Base-by-base conservation (phyloP, 345 rosid species). In the Turnera subulata region DNA sequence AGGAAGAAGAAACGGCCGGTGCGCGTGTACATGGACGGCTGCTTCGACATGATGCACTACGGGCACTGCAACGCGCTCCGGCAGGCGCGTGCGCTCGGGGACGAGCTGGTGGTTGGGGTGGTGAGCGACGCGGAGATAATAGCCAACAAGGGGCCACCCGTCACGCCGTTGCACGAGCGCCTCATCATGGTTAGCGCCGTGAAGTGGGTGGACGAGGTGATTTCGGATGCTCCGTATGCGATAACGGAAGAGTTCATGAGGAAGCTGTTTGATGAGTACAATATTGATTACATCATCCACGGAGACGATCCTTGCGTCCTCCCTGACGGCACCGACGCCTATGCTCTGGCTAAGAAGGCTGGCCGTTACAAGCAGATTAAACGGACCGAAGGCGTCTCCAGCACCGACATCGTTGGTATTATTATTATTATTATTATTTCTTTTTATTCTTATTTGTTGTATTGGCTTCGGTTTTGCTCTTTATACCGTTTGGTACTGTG, bases 11-110 rank as follows among this genome's bases (percentile, higher is more conserved):
- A 77, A 75, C 76, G 76, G 75, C 62, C 71, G 5, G 63, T 82
- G 4, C 81, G 94, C 20, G 94, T 83, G 1, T 83, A 86, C 70
- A 86, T 86, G 94, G 94, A 86, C 48, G 94, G 94, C 1, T 83
- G 94, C 59, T 86, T 83, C 66, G 94, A 86, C 63, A 78, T 86
- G 83, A 86, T 86, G 94, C 94, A 86, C 65, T 86, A 86, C 60
- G 94, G 94, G 38, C 90, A 86, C 67, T 82, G 87, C 78, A 83
- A 86, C 58, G 94, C 94, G 11, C 86, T 86, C 19, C 79, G 90
- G 2, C 94, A 86, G 75, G 94, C 94, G 1, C 78, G 81, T 33
- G 81, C 88, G 1, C 73, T 86, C 0, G 94, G 94, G 10, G 94
- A 82, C 50, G 74, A 78, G 45, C 55, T 86, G 71, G 89, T 83